Conservation (phyloP, 75 land plant genomes). For the Gnetum montanum region DNA sequence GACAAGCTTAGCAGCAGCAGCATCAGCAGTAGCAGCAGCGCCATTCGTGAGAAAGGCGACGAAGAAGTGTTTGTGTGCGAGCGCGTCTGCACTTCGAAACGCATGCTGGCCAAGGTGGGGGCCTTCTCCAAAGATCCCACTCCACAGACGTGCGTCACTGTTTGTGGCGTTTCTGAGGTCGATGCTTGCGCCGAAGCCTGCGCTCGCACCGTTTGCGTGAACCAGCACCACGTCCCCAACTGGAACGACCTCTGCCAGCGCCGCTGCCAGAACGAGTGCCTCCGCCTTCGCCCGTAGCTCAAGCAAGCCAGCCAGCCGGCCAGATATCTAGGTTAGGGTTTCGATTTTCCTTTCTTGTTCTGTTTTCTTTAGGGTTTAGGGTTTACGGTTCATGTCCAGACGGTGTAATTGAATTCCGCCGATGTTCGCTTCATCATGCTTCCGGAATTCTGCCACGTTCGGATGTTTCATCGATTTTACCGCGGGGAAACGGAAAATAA, state of each 20-base stretch:
- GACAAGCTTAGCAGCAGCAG: constrained; percentile 17
- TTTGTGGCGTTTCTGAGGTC: constrained; percentile 81
- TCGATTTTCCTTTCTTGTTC: too few relatives aligned
- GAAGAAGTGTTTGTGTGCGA: constrained; percentile 73
- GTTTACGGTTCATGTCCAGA: background rate
- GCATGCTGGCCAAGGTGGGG: constrained; percentile 87
- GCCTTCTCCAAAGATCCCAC: constrained; percentile 82
- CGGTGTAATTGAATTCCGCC: too few relatives aligned
- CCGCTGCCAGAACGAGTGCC: constrained; percentile 81
- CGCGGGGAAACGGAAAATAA: too few relatives aligned
- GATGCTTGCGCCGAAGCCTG: constrained; percentile 98
- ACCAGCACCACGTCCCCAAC: constrained; percentile 88
- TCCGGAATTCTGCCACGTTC: too few relatives aligned
- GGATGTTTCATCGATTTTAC: too few relatives aligned
- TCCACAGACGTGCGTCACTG: constrained; percentile 80
- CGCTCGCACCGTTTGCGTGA: constrained; percentile 74
- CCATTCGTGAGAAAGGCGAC: constrained; percentile 33
- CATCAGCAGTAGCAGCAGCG: too few relatives aligned
- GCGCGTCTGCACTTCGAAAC: constrained; percentile 80
- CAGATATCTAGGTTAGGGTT: constrained; percentile 1
- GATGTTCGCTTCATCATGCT: too few relatives aligned
- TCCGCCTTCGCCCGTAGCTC: constrained; percentile 33
- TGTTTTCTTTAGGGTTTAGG: too few relatives aligned
- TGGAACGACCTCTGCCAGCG: constrained; percentile 89
- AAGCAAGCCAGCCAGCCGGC: background rate